Evolutionary conservation across 129 eudicot genomes (phyloP).

Genomic region (Kitagawia praeruptora): DNA sequence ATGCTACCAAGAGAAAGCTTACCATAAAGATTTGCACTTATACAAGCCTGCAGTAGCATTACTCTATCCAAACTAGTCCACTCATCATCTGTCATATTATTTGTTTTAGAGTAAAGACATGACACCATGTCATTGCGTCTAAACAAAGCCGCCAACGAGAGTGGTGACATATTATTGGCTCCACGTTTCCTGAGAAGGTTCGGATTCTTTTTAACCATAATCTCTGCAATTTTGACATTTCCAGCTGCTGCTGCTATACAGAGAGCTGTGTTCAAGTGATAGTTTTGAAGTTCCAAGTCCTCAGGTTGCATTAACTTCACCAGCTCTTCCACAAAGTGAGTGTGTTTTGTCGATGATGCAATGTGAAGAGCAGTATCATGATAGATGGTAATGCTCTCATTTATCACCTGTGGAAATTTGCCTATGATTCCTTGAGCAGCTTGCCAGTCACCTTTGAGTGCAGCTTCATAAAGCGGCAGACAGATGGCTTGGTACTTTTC

Average conservation of each 20-base stretch:
- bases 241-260: conserved; percentile 35
- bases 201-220: conserved; percentile 20
- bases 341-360: conserved; percentile 4
- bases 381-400: not conserved
- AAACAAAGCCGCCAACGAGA: conserved; percentile 39
- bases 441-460: conserved; percentile 20
- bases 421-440: not conserved
- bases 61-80: not conserved
- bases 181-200: conserved; percentile 18
- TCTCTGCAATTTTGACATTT: conserved; percentile 19
- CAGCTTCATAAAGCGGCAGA: conserved; percentile 14
- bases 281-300: conserved; percentile 8
- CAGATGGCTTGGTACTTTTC: not conserved
- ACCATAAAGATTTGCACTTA: conserved; percentile 6
- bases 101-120: conserved; percentile 18
- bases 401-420: not conserved
- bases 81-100: conserved; percentile 1
- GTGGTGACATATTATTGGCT: conserved; percentile 20
- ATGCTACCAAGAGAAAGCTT: not conserved
- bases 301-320: conserved; percentile 1
- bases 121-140: conserved; percentile 39
- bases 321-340: conserved; percentile 3
- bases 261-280: not conserved
- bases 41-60: not conserved
- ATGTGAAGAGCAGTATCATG: conserved; percentile 8